Base-by-base conservation (phyloP, 208 protist species). In the Acanthamoeba castellanii region DNA sequence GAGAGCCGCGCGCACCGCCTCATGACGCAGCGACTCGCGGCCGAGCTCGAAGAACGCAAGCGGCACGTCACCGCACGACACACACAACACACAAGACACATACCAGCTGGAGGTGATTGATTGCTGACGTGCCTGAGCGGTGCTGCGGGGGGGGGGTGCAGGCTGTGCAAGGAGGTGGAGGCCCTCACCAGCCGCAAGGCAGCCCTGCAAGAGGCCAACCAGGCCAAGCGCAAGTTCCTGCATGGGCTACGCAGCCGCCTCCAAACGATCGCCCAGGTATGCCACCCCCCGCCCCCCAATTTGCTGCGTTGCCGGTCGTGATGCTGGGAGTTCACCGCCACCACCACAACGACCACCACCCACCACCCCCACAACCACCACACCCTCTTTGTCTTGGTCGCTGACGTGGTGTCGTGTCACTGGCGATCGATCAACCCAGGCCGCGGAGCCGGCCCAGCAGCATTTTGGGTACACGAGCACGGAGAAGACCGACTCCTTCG, bases 221-320 rank as follows among this genome's bases (percentile, higher is more conserved):
- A 42, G 32, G 74, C 34, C 34, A 84, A 84, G 45, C 74, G 32
- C 74, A 84, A 84, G 74, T 84, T 84, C 74, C 37, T 84, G 74
- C 32, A 84, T 7, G 74, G 74, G 25, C 45, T 84, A 84, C 74
- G 37, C 9, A 30, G 45, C 34, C 74, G 45, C 18, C 45, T 84
- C 25, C 32, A 84, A 30, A 25, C 1, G 64, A 70, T 70, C 64
- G 64, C 64, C n/a, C 64, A 70, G 64, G 64, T 70, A 11, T 11
- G 20, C 22, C 11, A 1, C 1, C 64, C 64, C 1, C 64, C n/a
- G 25, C 27, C 61, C 18, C 61, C 18, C 61, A 3, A 20, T 22
- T 14, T 22, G 8, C n/a, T 7, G 20, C 64, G 3, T 27, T 25
- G 22, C 4, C 20, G 3, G 3, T 64, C 20, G 1, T 37, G 37